Base-by-base conservation (phyloP, 163 green algal species). In the Scenedesmus sp. region DNA sequence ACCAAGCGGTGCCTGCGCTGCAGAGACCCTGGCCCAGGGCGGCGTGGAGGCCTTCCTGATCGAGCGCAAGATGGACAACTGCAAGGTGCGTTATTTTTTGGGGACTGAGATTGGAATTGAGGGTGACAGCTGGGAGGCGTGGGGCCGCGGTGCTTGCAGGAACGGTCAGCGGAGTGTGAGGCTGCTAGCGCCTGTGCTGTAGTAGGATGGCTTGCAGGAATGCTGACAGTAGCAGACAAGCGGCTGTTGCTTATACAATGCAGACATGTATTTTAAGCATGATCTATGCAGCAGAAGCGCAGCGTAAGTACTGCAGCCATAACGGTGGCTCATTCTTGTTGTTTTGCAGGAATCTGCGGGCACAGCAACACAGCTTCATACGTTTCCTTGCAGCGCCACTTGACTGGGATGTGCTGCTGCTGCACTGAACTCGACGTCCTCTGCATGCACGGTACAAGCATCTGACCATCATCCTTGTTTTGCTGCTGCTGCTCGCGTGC, bases 1-100 rank as follows among this genome's bases (percentile, higher is more conserved):
- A 12, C 98, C 98, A 20, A 97, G 97, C 59, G 90, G 90, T 46
- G 90, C 90, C 16, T 93, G 90, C 74, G 90, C 90, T 59, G 90
- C 90, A 10, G 90, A 99, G 94, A 98, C 97, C 6, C 95, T 99
- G 23, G 98, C 98, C 87, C 96, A 99, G 95, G 96, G 91, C 64
- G 98, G 98, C 85, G 95, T 99, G 20, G 98, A 99, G 96, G 98
- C 97, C 8, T 99, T 96, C 94, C 93, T 99, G 82, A 96, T 99
- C 93, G 98, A 99, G 97, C 94, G 98, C 82, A 99, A 99, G 56
- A 88, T 88, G 70, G 98, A 99, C 96, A 99, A 99, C 98, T 99
- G 97, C 97, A 99, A 99, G 97, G 97, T 98, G 84, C 20, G 84
- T 83, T 4, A n/a, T 57, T n/a, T 59, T n/a, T 15, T 15, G 13